Percentiles rank a stretch among this genome's conserved stretches.
Conservation (phyloP, 345 rosid species). For the Eucalyptus marginata region DNA sequence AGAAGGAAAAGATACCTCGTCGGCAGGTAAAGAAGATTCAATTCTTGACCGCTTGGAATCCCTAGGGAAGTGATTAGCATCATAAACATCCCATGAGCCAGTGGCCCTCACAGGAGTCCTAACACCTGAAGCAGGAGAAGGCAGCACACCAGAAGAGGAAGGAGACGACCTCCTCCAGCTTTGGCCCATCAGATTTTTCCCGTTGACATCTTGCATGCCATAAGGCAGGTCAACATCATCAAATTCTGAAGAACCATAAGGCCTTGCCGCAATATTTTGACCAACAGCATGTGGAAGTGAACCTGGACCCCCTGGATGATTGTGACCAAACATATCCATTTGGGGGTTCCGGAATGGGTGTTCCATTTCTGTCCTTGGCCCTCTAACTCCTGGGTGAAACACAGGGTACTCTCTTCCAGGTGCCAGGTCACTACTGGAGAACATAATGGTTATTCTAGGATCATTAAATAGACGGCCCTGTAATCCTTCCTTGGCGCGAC, state of each 20-base stretch:
- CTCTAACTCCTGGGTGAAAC: conserved; percentile 42
- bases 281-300: conserved; percentile 22
- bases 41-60: conserved; percentile 62
- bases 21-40: conserved; percentile 31
- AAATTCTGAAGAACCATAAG: conserved; percentile 41
- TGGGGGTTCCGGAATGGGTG: conserved; percentile 26
- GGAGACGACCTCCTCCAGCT: conserved; percentile 71
- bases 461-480: conserved; percentile 90
- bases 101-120: conserved; percentile 40
- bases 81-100: conserved; percentile 73
- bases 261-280: conserved; percentile 17
- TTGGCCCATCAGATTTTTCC: conserved; percentile 12
- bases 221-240: conserved; percentile 22
- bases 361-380: conserved; percentile 51
- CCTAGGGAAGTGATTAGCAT: conserved; percentile 42
- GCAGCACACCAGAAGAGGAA: conserved; percentile 34
- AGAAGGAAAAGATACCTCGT: conserved; percentile 33
- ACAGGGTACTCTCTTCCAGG: conserved; percentile 45
- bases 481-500: conserved; percentile 88
- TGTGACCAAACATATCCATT: conserved; percentile 34
- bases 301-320: conserved; percentile 20
- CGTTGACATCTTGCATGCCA: conserved; percentile 17
- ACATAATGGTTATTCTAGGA: conserved; percentile 85
- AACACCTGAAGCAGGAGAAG: conserved; percentile 41
- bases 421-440: conserved; percentile 52